These are phyloP conservation scores for Hevea brasiliensis DNA, from an alignment of 345 rosid genomes.

Conservation along the genomic window DNA sequence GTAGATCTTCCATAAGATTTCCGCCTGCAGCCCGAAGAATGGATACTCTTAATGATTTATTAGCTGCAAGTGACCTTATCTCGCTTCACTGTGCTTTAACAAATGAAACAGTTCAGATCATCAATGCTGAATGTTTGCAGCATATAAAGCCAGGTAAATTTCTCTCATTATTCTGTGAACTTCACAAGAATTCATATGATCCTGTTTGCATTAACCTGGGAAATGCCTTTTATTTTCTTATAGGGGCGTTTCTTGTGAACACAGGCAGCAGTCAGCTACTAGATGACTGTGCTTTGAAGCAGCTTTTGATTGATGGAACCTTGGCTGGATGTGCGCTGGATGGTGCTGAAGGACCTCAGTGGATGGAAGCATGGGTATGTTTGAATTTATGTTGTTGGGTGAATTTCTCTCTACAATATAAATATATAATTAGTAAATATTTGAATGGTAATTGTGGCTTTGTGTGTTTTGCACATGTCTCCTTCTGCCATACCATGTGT, in stretches of 20 bases:
- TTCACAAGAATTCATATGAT: neutral
- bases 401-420: constrained; percentile 5
- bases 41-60: constrained; percentile 95
- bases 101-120: constrained; percentile 86
- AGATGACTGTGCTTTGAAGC: constrained; percentile 93
- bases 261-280: constrained; percentile 93
- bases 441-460: neutral
- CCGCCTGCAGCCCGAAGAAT: constrained; percentile 94
- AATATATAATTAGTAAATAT: neutral
- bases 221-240: constrained; percentile 10
- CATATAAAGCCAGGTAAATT: constrained; percentile 85
- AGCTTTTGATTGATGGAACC: constrained; percentile 90
- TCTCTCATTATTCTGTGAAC: constrained; percentile 1
- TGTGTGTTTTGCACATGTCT: neutral
- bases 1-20: constrained; percentile 60
- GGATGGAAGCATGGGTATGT: constrained; percentile 99
- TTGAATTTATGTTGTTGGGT: constrained; percentile 4
- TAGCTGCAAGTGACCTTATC: constrained; percentile 92
- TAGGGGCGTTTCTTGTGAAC: constrained; percentile 98
- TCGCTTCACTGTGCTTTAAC: constrained; percentile 92
- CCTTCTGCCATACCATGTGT: too few species aligned
- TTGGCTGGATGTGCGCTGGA: constrained; percentile 97
- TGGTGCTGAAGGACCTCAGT: constrained; percentile 98
- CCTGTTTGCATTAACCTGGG: neutral
- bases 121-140: constrained; percentile 93